These are phyloP conservation scores for Syncephalis fuscata DNA, from an alignment of 371 early-diverging fungal genomes.

Conservation along the genomic window DNA sequence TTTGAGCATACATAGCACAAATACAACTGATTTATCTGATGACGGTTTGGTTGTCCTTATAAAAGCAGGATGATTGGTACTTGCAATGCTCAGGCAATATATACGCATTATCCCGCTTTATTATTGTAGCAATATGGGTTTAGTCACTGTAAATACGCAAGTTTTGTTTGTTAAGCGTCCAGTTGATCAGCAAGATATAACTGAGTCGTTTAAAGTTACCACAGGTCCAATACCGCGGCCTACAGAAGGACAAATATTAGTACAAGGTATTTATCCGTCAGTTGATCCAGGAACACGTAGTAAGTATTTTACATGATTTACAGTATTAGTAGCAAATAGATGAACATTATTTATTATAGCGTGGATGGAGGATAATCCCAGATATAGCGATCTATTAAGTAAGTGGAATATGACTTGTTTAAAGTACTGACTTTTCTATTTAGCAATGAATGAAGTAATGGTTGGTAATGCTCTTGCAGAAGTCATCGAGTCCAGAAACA, in stretches of 20 bases:
- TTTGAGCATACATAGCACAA: too few species aligned
- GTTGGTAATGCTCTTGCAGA: conserved; percentile 21
- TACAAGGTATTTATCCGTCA: conserved; percentile 26
- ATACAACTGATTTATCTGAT: too few species aligned
- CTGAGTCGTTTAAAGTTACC: conserved; percentile 3
- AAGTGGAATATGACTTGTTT: too few species aligned
- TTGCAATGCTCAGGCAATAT: too few species aligned
- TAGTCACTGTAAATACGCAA: conserved; percentile 1
- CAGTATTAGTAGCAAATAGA: too few species aligned
- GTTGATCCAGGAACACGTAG: conserved; percentile 28
- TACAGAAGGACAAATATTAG: conserved; percentile 18
- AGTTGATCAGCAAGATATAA: not conserved
- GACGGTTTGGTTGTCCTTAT: too few species aligned
- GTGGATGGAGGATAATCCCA: conserved; percentile 22
- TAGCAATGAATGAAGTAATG: conserved; percentile 28
- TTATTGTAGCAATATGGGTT: too few species aligned
- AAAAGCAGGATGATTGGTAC: too few species aligned
- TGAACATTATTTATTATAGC: too few species aligned
- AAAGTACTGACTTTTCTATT: conserved; percentile 16
- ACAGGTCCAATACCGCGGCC: conserved; percentile 8
- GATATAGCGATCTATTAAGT: conserved; percentile 9
- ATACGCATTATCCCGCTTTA: too few species aligned
- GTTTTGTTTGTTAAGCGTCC: conserved; percentile 6
- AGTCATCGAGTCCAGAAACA: conserved; percentile 23
- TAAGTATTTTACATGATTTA: too few species aligned